phyloP scores from a whole-genome alignment of 2,329 filamentous ascomycete species.

The Fusarium napiforme region DNA sequence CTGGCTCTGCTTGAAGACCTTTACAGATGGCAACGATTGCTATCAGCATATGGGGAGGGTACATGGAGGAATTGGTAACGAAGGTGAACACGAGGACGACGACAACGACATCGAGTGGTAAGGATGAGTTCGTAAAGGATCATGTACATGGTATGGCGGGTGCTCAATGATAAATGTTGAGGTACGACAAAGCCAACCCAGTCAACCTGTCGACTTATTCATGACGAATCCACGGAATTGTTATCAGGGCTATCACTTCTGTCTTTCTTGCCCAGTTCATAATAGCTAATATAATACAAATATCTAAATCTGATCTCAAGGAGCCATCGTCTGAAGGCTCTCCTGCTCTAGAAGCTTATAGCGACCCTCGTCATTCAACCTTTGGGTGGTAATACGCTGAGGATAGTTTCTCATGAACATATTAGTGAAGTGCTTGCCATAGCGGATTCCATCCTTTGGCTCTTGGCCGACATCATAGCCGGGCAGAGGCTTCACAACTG shows the following conservation, averaged over 20 bases:
- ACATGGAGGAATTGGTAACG: not conserved
- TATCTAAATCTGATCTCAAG: not conserved
- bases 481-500: slow-evolving; percentile 56
- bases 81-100: not conserved
- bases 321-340: slow-evolving; percentile 1
- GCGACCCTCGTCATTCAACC: slow-evolving; percentile 19
- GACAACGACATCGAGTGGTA: not conserved
- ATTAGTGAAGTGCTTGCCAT: slow-evolving; percentile 63
- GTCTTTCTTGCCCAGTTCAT: rapidly evolving
- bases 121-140: too few relatives aligned
- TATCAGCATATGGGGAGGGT: slow-evolving; percentile 2
- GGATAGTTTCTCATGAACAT: slow-evolving; percentile 63
- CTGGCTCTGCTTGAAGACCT: slow-evolving; percentile 57
- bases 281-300: not conserved
- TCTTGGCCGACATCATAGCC: slow-evolving; percentile 50
- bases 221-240: too few relatives aligned
- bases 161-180: not conserved
- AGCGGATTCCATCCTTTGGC: slow-evolving; percentile 56
- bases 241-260: not conserved
- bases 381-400: slow-evolving; percentile 56
- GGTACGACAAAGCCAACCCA: not conserved
- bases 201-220: not conserved
- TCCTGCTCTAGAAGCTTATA: slow-evolving; percentile 3
- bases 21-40: slow-evolving; percentile 22
- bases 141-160: rapidly evolving